Evolutionary conservation across 805 yeast species (phyloP), one percentile per base, ranked within the genome.

Genomic region (Kodamaea kaohsiungensis): DNA sequence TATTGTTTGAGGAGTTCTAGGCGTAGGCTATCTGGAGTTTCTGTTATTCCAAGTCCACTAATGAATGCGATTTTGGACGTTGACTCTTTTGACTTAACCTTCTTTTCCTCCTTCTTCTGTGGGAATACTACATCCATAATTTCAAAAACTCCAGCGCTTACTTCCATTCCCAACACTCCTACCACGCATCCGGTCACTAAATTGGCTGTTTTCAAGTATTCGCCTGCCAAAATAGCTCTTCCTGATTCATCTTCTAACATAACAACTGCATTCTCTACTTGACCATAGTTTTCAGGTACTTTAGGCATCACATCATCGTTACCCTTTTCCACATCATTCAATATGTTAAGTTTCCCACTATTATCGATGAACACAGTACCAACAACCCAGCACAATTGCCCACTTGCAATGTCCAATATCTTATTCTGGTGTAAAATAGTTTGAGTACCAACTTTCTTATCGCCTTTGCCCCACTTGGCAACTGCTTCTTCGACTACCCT

Each of bases 161-260:
- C 78, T 65, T 92, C 97, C 73, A 89, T 85, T 0, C 99, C 99
- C 9, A 91, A 67, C 0, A 91, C 81, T 0, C 93, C 98, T 7
- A 91, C 83, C 0, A 92, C 87, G n/a, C 85, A 80, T 3, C 99
- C 99, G 0, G 98, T 95, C 0, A 92, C 96, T 22, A 93, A 74
- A 2, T 87, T 80, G 16, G 82, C 75, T 7, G 68, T 65, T 49
- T 75, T 73, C 43, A 88, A 77, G 33, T 86, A 68, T 18, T 64
- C 76, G 22, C 91, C 92, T 46, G 83, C 83, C 18, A 95, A 71
- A 33, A 84, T 67, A 6, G 96, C 86, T 49, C 99, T 77, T 2
- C 99, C 99, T 53, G 91, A 85, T 63, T 91, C 97, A 70, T 95
- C 99, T 68, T 95, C 98, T 37, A 95, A 67, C 86, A 86, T 84